Conservation (phyloP, 768 basidiomycete species). For the Lactarius psammicola region DNA sequence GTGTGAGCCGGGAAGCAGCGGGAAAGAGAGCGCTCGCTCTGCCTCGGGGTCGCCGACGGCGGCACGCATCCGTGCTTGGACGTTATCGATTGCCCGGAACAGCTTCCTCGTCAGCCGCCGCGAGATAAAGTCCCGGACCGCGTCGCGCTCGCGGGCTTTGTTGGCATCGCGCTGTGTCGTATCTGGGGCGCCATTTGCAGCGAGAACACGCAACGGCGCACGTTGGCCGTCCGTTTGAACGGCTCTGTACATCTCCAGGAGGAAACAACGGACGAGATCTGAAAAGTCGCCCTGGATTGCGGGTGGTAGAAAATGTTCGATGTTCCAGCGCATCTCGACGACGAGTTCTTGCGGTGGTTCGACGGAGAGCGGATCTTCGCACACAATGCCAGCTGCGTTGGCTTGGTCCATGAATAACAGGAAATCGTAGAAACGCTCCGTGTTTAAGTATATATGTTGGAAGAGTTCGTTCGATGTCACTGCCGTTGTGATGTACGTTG, state of each 20-base stretch:
- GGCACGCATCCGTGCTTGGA: slow-evolving; percentile 60
- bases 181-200: slow-evolving; percentile 64
- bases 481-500: slow-evolving; percentile 90
- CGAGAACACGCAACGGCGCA: slow-evolving; percentile 70
- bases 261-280: slow-evolving; percentile 72
- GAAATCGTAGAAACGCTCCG: slow-evolving; percentile 90
- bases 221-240: slow-evolving; percentile 61
- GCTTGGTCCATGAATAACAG: slow-evolving; percentile 94
- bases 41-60: slow-evolving; percentile 54
- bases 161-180: slow-evolving; percentile 61
- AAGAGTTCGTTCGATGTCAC: slow-evolving; percentile 95
- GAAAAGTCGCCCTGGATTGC: slow-evolving; percentile 78
- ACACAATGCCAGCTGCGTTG: slow-evolving; percentile 88
- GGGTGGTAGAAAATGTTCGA: slow-evolving; percentile 81
- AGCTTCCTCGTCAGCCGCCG: slow-evolving; percentile 79
- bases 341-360: slow-evolving; percentile 67
- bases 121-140: slow-evolving; percentile 71
- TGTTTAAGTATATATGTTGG: slow-evolving; percentile 84
- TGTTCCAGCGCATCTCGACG: slow-evolving; percentile 90
- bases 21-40: slow-evolving; percentile 70
- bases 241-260: slow-evolving; percentile 78
- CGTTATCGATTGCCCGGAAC: slow-evolving; percentile 62
- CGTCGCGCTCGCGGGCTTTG: slow-evolving; percentile 68
- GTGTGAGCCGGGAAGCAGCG: slow-evolving; percentile 82
- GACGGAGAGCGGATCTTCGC: slow-evolving; percentile 68